Base-by-base conservation (phyloP, 2,329 filamentous ascomycete genomes). In the Tolypocladium endophyticum region DNA sequence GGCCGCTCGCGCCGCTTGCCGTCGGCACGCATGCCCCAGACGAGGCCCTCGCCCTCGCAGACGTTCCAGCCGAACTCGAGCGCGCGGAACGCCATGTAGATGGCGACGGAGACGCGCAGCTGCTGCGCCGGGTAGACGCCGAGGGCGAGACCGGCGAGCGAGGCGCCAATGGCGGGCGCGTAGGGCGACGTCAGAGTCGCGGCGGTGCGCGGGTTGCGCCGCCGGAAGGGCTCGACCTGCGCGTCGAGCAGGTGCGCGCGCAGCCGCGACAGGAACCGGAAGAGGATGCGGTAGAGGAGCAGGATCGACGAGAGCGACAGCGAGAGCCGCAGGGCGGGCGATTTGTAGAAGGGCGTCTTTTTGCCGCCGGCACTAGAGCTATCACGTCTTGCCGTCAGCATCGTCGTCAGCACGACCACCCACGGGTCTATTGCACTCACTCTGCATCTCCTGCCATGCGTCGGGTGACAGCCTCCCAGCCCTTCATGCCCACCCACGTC, bases 141-240 rank as follows among this genome's bases (percentile, higher is more conserved):
- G 23, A 97, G 78, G 56, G 90, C 87, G 56, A 96, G 81, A 3
- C 93, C 93, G 0, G 93, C 91, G 55, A 97, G 74, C 67, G 90
- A 92, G 7, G 93, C 92, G 14, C 93, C 94, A n/a, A 97, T 81
- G 2, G 92, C 92, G 0, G 93, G 93, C 0, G 93, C 89, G 70
- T 92, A 88, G 12, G 83, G 81, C 2, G 91, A 96, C 0, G 92
- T 96, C 60, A 99, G 79, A 0, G 89, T 84, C 25, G 79, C 79
- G 0, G 89, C 82, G 16, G 92, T 84, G 23, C 84, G 83, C 0
- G 92, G 92, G 68, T 97, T 97, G 58, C 93, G 87, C 60, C 81
- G 79, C 18, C 92, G 84, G 74, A 97, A 97, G 0, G 90, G 87
- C 59, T 83, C 82, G 1, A 92, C 91, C 60, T 90, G 84, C n/a